Evolutionary conservation across 169 alveolate genomes (phyloP).

Genomic region (Eimeria sp.): DNA sequence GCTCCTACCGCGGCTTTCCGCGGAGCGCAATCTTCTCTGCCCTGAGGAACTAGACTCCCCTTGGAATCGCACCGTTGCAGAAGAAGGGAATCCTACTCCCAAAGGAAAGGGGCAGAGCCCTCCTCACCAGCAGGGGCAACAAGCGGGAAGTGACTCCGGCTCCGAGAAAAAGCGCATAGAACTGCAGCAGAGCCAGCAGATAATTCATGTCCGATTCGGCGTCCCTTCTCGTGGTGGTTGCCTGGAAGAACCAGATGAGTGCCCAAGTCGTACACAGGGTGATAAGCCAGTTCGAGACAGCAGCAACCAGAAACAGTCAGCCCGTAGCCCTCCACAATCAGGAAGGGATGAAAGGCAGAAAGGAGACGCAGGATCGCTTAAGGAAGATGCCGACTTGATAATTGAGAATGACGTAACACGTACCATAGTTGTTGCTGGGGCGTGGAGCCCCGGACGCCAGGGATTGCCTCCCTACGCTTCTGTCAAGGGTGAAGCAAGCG

Average conservation of each 20-base stretch:
- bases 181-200: slow-evolving; percentile 7
- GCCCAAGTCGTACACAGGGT: neutral
- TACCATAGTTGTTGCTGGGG: slow-evolving; percentile 48
- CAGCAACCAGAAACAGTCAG: neutral
- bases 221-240: neutral
- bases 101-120: neutral
- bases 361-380: neutral
- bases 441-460: slow-evolving; percentile 71
- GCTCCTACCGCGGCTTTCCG: slow-evolving; percentile 59
- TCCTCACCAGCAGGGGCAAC: slow-evolving; percentile 47
- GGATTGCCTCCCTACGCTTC: slow-evolving; percentile 45
- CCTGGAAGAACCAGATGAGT: neutral
- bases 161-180: neutral
- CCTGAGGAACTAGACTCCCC: slow-evolving; percentile 21
- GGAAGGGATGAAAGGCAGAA: slow-evolving; percentile 42
- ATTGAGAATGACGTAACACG: slow-evolving; percentile 13
- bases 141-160: neutral
- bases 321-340: neutral
- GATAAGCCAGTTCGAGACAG: neutral
- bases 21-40: slow-evolving; percentile 49
- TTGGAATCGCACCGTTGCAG: slow-evolving; percentile 5
- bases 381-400: slow-evolving; percentile 18
- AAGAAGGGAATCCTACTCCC: slow-evolving; percentile 8
- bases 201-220: slow-evolving; percentile 9
- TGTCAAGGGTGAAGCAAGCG: slow-evolving; percentile 37